Conservation (phyloP, 1,284 basidiomycete genomes). For the Coniferiporia sulphurascens region DNA sequence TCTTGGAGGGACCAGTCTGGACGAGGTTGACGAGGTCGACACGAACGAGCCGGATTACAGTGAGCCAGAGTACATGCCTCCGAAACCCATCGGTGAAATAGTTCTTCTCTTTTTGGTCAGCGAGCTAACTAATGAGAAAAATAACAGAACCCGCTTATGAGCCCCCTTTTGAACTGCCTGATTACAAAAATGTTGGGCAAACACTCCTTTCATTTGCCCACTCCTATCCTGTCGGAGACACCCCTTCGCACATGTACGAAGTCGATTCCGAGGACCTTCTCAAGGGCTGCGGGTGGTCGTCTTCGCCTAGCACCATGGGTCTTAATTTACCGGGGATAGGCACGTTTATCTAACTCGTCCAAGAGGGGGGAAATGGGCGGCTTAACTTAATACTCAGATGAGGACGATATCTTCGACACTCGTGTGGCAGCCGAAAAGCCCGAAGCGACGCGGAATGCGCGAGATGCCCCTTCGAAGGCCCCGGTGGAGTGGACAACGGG, state of each 20-base stretch:
- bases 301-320: not conserved
- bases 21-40: constrained; percentile 34
- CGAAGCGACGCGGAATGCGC: not conserved
- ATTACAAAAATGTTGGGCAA: constrained; percentile 51
- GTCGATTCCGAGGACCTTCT: constrained; percentile 16
- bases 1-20: constrained; percentile 30
- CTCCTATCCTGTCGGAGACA: constrained; percentile 25
- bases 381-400: constrained; percentile 2
- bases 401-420: constrained; percentile 15
- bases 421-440: not conserved
- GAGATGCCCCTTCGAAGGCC: not conserved
- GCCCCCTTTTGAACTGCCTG: constrained; percentile 51
- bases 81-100: constrained; percentile 55
- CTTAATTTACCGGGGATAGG: not conserved
- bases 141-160: constrained; percentile 44
- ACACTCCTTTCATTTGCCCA: constrained; percentile 38
- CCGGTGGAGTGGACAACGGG: not conserved
- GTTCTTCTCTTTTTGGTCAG: not conserved
- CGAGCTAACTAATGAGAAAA: constrained; percentile 3
- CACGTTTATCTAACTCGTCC: not conserved
- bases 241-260: not conserved
- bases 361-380: not conserved
- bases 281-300: constrained; percentile 12
- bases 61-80: constrained; percentile 77
- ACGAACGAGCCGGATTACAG: constrained; percentile 43